Base-by-base conservation (phyloP, 495 filamentous ascomycete genomes). In the Aspergillus nanangensis region DNA sequence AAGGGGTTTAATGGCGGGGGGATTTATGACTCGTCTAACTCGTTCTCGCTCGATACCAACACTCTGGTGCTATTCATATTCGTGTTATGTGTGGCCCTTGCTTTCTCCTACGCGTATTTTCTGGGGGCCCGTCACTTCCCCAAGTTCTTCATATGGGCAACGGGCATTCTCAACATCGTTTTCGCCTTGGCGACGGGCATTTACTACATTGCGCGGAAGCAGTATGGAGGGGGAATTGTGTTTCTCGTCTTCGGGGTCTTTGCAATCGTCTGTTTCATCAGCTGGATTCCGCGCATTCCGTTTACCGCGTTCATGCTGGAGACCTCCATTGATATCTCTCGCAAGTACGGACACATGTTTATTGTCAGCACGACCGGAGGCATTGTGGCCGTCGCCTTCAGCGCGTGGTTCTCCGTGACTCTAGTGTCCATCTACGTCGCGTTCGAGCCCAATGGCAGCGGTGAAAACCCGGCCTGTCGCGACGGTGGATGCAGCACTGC, bases 221-320 rank as follows among this genome's bases (percentile, higher is more conserved):
- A 90, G 58, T 95, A 82, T 57, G 83, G 81, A 21, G 89, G 86
- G 15, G 92, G 85, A 14, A 88, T 96, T 37, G 83, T 94, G 20
- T 94, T 93, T 67, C 77, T 94, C 3, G 53, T 91, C 20, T 90
- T 94, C 58, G 77, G 86, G 0, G 71, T 88, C 35, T 87, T 95
- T 62, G 85, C 84, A 35, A 81, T 91, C 57, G 72, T 95, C 46
- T 89, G 78, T 59, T 88, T 86, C 62, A 77, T 86, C 64, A 81
- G 76, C 51, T 96, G 92, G 89, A 89, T 90, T 35, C 81, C 79
- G 14, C 78, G 89, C 21, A 96, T 96, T 38, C 90, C 88, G 0
- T 95, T 95, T 65, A 87, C 85, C 31, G 87, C 87, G 1, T 72
- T 95, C 37, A 93, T 96, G 89, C 71, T 97, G 14, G 82, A 90